Evolutionary conservation across 176 grass and related monocot genomes (phyloP).

Genomic region (Oryza glaberrima): DNA sequence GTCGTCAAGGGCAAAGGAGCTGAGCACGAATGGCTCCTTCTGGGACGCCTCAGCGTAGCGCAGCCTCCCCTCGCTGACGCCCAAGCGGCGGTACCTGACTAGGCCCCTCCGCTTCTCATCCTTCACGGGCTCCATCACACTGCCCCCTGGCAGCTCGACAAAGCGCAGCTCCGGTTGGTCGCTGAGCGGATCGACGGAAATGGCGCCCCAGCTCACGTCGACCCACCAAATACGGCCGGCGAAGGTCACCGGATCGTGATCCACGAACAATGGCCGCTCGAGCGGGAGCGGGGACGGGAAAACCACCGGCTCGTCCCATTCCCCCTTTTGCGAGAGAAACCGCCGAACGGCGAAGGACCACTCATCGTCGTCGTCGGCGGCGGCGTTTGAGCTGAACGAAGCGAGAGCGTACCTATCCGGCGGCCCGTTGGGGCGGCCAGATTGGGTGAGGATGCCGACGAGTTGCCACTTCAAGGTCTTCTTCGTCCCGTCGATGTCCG

Average conservation of each 20-base stretch:
- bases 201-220: no score
- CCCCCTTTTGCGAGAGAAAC: slow-evolving; percentile 21
- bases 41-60: no score
- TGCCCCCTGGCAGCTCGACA: no score
- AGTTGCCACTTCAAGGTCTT: neutral
- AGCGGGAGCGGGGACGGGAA: neutral
- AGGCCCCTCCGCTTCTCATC: neutral
- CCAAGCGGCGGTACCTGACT: neutral
- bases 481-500: slow-evolving; percentile 9
- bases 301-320: neutral
- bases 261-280: no score
- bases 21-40: no score
- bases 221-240: no score
- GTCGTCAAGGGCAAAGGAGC: neutral
- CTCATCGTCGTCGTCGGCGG: neutral
- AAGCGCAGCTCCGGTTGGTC: no score
- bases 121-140: no score
- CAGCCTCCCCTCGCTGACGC: slow-evolving; percentile 22
- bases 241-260: no score
- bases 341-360: neutral
- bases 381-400: neutral
- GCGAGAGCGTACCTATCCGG: slow-evolving; percentile 23
- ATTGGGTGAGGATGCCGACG: slow-evolving; percentile 4
- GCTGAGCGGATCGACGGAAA: no score
- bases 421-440: neutral